Percentiles rank a stretch among this genome's conserved stretches.
Evolutionary conservation across 2,329 filamentous ascomycete species (phyloP).

Genomic region (Didymella segeticola): DNA sequence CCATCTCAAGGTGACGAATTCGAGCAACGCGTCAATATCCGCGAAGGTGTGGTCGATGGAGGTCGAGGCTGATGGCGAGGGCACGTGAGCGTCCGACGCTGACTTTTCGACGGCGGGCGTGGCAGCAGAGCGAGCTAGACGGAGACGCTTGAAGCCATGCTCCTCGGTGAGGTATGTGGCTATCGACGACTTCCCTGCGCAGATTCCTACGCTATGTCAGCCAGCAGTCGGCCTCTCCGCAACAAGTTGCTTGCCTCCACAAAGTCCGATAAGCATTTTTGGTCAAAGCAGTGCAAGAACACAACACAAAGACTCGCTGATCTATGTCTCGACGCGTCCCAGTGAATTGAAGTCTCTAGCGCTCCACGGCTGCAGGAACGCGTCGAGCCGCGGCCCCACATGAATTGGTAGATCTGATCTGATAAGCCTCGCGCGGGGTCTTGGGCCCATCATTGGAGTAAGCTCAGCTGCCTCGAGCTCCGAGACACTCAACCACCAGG

Average conservation of each 20-base stretch:
- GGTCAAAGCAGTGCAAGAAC: background rate
- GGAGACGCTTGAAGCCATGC: slow-evolving; percentile 79
- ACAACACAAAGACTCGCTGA: background rate
- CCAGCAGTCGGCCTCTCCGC: background rate
- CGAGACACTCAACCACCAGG: slow-evolving; percentile 33
- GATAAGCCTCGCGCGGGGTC: background rate
- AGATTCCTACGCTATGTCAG: slow-evolving; percentile 70
- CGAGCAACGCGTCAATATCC: slow-evolving; percentile 72
- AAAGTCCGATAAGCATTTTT: slow-evolving; percentile 77
- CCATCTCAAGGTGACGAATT: slow-evolving; percentile 88
- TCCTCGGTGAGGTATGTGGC: slow-evolving; percentile 85
- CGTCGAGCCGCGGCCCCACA: slow-evolving; percentile 25
- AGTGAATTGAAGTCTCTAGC: slow-evolving; percentile 11
- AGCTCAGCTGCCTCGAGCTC: slow-evolving; percentile 12
- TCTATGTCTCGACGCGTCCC: background rate
- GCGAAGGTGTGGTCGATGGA: slow-evolving; percentile 44
- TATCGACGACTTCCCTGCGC: slow-evolving; percentile 89
- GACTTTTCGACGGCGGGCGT: slow-evolving; percentile 53
- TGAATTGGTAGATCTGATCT: background rate
- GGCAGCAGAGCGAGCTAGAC: slow-evolving; percentile 56
- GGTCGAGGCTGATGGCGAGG: slow-evolving; percentile 26
- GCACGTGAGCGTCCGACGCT: slow-evolving; percentile 32
- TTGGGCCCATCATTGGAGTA: background rate
- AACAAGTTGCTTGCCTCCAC: slow-evolving; percentile 48
- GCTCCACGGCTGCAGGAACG: slow-evolving; percentile 34